These are phyloP conservation scores for Aegilops speltoides DNA, from an alignment of 176 grass and related monocot species.

Conservation along the genomic window DNA sequence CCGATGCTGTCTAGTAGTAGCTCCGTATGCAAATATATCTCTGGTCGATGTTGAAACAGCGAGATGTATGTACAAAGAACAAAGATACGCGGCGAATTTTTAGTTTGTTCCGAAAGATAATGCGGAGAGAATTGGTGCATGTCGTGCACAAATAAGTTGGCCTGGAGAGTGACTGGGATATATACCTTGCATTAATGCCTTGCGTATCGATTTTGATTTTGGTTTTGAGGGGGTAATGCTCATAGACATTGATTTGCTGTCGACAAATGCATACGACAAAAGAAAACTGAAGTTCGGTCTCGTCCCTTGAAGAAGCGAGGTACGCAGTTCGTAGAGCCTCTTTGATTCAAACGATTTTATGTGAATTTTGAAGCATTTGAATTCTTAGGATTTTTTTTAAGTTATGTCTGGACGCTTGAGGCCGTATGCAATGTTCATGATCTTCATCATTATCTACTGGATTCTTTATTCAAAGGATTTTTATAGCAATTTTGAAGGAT, in stretches of 20 bases:
- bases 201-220: conserved; percentile 10
- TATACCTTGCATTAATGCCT: conserved; percentile 22
- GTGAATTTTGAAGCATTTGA: too few species aligned
- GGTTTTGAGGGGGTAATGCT: not conserved
- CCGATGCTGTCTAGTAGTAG: too few species aligned
- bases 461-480: too few species aligned
- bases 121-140: not conserved
- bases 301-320: too few species aligned
- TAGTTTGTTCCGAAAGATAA: not conserved
- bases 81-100: not conserved
- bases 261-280: not conserved
- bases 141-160: not conserved
- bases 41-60: not conserved
- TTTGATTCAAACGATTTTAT: too few species aligned
- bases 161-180: conserved; percentile 14
- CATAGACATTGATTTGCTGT: not conserved
- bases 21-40: not conserved
- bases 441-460: too few species aligned
- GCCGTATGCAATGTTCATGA: too few species aligned
- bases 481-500: too few species aligned
- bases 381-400: too few species aligned
- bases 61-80: not conserved
- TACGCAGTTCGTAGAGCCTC: too few species aligned
- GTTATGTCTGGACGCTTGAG: too few species aligned
- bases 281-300: not conserved